phyloP scores from a whole-genome alignment of 2,329 filamentous ascomycete genomes.

The Dothiorella sarmentorum region DNA sequence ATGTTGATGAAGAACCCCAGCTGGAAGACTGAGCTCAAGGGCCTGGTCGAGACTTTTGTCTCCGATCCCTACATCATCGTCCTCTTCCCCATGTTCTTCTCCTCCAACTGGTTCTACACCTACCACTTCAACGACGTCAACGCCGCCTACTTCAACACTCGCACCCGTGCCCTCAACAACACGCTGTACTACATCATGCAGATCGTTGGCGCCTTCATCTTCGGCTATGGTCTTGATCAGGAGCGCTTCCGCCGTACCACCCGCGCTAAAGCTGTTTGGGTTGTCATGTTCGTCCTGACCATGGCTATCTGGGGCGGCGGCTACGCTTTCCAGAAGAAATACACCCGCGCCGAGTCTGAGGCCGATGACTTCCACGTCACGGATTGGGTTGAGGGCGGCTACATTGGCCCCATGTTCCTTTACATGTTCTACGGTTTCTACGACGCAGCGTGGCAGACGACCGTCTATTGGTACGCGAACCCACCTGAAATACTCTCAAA shows the following conservation, averaged over 20 bases:
- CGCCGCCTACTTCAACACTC: conserved; percentile 65
- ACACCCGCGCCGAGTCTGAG: conserved; percentile 43
- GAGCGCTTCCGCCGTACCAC: conserved; percentile 57
- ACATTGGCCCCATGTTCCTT: conserved; percentile 77
- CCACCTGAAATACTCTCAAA: neutral
- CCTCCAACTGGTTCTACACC: conserved; percentile 76
- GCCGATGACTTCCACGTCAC: conserved; percentile 29
- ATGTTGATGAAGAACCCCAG: conserved; percentile 89
- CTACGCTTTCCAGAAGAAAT: conserved; percentile 68
- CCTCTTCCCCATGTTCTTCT: conserved; percentile 76
- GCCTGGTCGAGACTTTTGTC: conserved; percentile 69
- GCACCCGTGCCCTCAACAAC: conserved; percentile 73
- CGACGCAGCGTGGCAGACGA: conserved; percentile 87
- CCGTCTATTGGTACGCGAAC: conserved; percentile 71
- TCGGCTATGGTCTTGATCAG: conserved; percentile 68
- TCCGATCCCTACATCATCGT: conserved; percentile 69
- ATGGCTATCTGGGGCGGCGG: conserved; percentile 81
- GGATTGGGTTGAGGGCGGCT: conserved; percentile 68
- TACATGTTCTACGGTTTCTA: conserved; percentile 90
- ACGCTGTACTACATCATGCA: conserved; percentile 77
- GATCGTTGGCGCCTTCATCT: conserved; percentile 70
- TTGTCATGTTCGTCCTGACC: conserved; percentile 63
- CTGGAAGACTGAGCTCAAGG: conserved; percentile 74
- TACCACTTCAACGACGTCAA: conserved; percentile 78
- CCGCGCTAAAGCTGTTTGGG: conserved; percentile 64